Conservation (phyloP, 75 land plant species). For the Pseudotsuga menziesii region DNA sequence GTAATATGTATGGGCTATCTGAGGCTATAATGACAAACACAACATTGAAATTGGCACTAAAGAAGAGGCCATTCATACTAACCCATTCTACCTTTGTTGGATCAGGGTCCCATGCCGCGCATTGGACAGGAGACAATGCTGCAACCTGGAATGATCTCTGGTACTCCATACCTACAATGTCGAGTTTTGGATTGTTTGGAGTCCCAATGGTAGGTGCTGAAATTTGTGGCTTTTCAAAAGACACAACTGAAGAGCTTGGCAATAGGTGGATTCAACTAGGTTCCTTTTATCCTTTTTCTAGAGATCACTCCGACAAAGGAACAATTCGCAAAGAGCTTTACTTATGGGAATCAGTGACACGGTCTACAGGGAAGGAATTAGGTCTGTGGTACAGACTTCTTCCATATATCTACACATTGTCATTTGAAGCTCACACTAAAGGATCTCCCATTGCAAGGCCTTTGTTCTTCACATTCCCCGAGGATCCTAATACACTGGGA, state of each 20-base stretch:
- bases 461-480: too few relatives aligned
- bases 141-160: constrained; percentile 69
- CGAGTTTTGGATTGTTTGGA: constrained; percentile 58
- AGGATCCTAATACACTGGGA: too few relatives aligned
- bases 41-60: constrained; percentile 29
- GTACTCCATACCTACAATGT: constrained; percentile 42
- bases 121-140: constrained; percentile 80
- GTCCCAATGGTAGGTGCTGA: constrained; percentile 37
- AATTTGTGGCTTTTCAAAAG: constrained; percentile 69
- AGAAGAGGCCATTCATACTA: constrained; percentile 68
- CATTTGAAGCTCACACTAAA: too few relatives aligned
- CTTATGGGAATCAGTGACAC: constrained; percentile 70
- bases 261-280: constrained; percentile 71
- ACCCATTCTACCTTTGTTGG: constrained; percentile 61
- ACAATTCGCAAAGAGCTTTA: constrained; percentile 65
- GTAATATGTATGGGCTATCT: constrained; percentile 58
- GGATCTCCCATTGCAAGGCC: too few relatives aligned
- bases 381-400: constrained; percentile 7
- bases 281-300: constrained; percentile 32
- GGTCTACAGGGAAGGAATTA: too few relatives aligned
- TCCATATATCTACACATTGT: too few relatives aligned
- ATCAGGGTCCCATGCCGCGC: constrained; percentile 63
- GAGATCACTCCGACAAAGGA: constrained; percentile 11
- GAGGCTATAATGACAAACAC: constrained; percentile 55
- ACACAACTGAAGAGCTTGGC: constrained; percentile 74